Percentiles rank a stretch among this genome's conserved stretches.
Conservation (phyloP, 2,329 filamentous ascomycete genomes). For the Nothophaeocryptopus gaeumannii region DNA sequence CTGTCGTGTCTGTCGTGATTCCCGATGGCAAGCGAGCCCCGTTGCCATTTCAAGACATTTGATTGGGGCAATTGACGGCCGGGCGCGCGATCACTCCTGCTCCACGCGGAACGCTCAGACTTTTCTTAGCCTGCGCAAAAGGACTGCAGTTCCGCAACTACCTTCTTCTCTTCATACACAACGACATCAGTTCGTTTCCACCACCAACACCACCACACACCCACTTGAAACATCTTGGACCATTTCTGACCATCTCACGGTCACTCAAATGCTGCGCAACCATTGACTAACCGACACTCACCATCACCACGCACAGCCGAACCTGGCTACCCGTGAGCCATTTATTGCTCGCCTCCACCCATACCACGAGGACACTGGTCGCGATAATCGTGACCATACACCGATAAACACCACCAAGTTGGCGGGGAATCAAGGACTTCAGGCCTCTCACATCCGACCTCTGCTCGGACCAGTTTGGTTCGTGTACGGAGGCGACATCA, state of each 20-base stretch:
- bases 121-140: neutral
- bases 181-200: conserved; percentile 18
- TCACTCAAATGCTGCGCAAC: conserved; percentile 16
- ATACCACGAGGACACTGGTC: conserved; percentile 16
- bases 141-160: neutral
- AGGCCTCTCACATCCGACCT: conserved; percentile 76
- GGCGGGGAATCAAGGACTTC: conserved; percentile 74
- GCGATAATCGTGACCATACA: conserved; percentile 35
- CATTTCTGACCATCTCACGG: neutral
- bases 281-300: conserved; percentile 24
- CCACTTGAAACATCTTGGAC: neutral
- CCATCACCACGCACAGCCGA: conserved; percentile 9
- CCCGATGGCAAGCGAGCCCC: neutral
- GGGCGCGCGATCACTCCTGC: neutral
- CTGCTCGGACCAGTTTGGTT: conserved; percentile 93
- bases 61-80: no score
- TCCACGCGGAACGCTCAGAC: neutral
- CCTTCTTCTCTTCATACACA: conserved; percentile 12
- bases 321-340: conserved; percentile 24
- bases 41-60: neutral
- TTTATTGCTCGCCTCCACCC: conserved; percentile 14
- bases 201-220: conserved; percentile 5
- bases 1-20: neutral
- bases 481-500: conserved; percentile 86
- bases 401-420: conserved; percentile 73